Base-by-base conservation (phyloP, 164 flowering plant genomes). In the Tinospora cordifolia region DNA sequence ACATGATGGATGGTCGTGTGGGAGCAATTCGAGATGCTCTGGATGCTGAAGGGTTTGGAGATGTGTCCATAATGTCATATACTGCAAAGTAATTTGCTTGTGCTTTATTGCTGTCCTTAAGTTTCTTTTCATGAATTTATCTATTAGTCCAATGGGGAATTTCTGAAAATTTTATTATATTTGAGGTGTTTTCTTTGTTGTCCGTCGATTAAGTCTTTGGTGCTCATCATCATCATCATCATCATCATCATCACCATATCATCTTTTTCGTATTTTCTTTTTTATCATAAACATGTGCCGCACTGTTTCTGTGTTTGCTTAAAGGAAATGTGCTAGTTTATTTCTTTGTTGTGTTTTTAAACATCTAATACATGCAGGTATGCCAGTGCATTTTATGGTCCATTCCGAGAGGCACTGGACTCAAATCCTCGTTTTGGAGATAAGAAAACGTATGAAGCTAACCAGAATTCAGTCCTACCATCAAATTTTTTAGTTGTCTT, bases 1-100 rank as follows among this genome's bases (percentile, higher is more conserved):
- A 95, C 78, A 92, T 95, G 99, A 92, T 95, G 98, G 99, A 95
- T 82, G 99, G 97, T 14, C 90, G 97, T 68, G 87, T 95, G 3
- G 97, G 90, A 69, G 98, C 97, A 49, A 87, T 95, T 79, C 89
- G 99, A 25, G 76, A 86, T 36, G 95, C 98, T 77, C 88, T 95
- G 78, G 98, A 91, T 84, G 84, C 86, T 70, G 95, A 87, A 80
- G 96, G 96, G 59, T 91, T 91, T 82, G 84, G 81, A 51, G 83
- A 92, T 80, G 98, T 95, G 66, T 92, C 97, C 24, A 88, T 95
- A 72, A 95, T 95, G 99, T 92, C 99, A 27, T 95, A 95, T 68
- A 86, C 98, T 2, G 98, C 97, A 68, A 95, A 95, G 99, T 95
- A 92, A 80, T 63, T 67, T 57, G 34, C 58, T 26, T 27, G 25